phyloP scores from a whole-genome alignment of 106 monocot species.

The Gastrodia elata region DNA sequence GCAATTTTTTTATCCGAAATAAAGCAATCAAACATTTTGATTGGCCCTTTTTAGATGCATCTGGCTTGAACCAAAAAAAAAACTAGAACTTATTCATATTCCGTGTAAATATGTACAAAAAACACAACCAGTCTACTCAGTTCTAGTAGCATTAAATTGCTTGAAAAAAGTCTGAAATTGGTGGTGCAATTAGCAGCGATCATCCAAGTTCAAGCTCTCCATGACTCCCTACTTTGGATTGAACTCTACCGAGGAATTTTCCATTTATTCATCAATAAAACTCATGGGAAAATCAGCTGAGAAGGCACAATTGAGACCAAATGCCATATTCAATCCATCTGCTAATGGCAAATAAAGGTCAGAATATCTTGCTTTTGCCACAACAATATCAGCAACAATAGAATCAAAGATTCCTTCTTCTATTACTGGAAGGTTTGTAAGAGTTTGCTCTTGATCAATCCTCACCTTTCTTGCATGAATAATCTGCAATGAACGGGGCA shows the following conservation, averaged over 20 bases:
- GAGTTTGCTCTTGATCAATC: not conserved
- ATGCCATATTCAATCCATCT: slow-evolving; percentile 16
- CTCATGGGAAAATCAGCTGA: slow-evolving; percentile 20
- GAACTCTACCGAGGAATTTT: slow-evolving; percentile 2
- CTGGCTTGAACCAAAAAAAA: no score
- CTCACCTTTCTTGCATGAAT: slow-evolving; percentile 31
- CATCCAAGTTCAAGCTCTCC: slow-evolving; percentile 13
- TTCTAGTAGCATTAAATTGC: not conserved
- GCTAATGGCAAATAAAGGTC: slow-evolving; percentile 40
- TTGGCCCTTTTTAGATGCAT: no score
- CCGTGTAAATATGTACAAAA: not conserved
- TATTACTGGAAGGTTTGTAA: not conserved
- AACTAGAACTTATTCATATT: slow-evolving; percentile 1
- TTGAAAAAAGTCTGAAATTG: not conserved
- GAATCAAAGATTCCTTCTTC: slow-evolving; percentile 57
- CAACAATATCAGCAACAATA: slow-evolving; percentile 43
- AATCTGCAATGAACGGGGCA: slow-evolving; percentile 13
- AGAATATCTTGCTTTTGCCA: slow-evolving; percentile 40
- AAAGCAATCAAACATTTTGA: no score
- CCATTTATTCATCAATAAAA: slow-evolving; percentile 14
- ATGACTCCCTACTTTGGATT: slow-evolving; percentile 4
- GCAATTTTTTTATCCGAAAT: no score
- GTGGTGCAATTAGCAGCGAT: slow-evolving; percentile 4
- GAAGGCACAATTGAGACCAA: slow-evolving; percentile 27
- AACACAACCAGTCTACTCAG: not conserved